phyloP scores from a whole-genome alignment of 1,139 yeast genomes.

The Yamadazyma oceani region DNA sequence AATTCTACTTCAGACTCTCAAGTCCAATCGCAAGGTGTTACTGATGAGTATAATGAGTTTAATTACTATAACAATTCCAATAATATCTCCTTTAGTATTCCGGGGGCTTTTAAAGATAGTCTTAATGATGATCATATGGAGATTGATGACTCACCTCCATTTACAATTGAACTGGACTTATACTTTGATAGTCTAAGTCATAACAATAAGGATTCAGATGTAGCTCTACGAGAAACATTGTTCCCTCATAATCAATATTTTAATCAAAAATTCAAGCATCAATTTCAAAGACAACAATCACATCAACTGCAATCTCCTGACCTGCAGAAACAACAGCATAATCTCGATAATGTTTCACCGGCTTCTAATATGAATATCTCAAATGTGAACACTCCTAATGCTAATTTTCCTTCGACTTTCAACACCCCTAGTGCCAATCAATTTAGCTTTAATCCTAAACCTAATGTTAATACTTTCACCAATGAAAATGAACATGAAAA shows the following conservation, averaged over 20 bases:
- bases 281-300: background rate
- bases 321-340: background rate
- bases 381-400: conserved; percentile 9
- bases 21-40: background rate
- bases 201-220: conserved; percentile 3
- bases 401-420: background rate
- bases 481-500: background rate
- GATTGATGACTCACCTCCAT: conserved; percentile 41
- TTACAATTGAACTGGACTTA: conserved; percentile 37
- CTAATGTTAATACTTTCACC: background rate
- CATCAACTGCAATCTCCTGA: conserved; percentile 1
- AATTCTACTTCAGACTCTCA: too few relatives aligned
- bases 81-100: conserved; percentile 22
- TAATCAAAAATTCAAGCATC: conserved; percentile 12
- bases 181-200: conserved; percentile 20
- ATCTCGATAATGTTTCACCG: background rate
- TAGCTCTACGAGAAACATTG: conserved; percentile 9
- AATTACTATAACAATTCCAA: background rate
- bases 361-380: conserved; percentile 2
- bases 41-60: background rate
- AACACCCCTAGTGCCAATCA: conserved; percentile 1
- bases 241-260: conserved; percentile 17
- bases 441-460: background rate
- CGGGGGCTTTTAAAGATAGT: conserved; percentile 31
- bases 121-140: conserved; percentile 31